These are phyloP conservation scores for Yarrowia phangngaensis DNA, from an alignment of 805 yeast genomes.

Conservation along the genomic window DNA sequence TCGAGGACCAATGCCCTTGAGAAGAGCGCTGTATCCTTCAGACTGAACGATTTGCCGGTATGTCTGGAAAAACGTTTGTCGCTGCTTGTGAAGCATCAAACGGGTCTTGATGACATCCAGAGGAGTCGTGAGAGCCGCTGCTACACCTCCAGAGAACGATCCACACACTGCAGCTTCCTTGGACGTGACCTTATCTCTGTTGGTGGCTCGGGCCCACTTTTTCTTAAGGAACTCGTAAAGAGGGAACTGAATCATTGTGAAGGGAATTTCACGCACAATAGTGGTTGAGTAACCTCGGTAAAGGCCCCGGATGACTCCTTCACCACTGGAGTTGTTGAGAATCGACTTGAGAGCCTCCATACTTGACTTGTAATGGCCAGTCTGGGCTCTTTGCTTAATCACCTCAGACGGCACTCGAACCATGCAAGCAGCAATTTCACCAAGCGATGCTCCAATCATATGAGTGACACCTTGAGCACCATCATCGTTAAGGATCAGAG, in stretches of 20 bases:
- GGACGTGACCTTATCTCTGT: conserved; percentile 49
- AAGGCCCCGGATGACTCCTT: conserved; percentile 71
- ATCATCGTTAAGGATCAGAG: conserved; percentile 36
- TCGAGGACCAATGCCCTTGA: conserved; percentile 88
- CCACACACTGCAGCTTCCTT: conserved; percentile 85
- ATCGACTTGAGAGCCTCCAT: conserved; percentile 62
- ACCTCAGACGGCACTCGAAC: conserved; percentile 97
- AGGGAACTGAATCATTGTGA: conserved; percentile 94
- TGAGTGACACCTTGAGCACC: conserved; percentile 52
- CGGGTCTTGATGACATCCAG: conserved; percentile 91
- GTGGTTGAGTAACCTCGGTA: conserved; percentile 95
- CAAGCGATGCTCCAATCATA: conserved; percentile 82
- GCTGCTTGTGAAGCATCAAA: conserved; percentile 65
- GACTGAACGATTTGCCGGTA: conserved; percentile 55
- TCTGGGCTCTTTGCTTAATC: conserved; percentile 90
- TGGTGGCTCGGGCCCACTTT: conserved; percentile 47
- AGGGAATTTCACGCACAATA: conserved; percentile 91
- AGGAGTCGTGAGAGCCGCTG: conserved; percentile 94
- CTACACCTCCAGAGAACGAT: conserved; percentile 88
- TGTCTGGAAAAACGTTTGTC: conserved; percentile 48
- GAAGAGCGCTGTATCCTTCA: conserved; percentile 72
- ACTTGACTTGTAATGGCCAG: conserved; percentile 56
- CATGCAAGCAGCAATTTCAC: conserved; percentile 89
- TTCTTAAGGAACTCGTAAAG: conserved; percentile 80
- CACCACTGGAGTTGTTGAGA: conserved; percentile 63